phyloP scores from a whole-genome alignment of 768 basidiomycete species.

The Lenzites betulinus region DNA sequence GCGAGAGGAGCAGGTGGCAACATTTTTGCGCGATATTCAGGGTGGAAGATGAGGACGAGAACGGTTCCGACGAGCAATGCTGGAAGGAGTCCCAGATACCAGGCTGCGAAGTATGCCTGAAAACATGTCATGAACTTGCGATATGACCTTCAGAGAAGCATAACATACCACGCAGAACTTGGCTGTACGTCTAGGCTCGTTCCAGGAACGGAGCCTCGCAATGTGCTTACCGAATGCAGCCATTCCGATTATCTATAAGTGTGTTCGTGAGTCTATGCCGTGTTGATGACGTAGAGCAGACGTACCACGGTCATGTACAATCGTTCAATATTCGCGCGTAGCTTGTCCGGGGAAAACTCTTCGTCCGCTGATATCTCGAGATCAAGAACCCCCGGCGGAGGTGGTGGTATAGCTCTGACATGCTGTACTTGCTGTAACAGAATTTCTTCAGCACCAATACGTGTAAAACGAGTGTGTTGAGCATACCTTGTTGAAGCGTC shows the following conservation, averaged over 20 bases:
- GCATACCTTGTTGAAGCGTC: conserved; percentile 45
- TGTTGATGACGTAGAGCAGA: background rate
- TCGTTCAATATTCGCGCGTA: conserved; percentile 42
- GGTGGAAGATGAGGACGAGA: conserved; percentile 40
- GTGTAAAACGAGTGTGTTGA: background rate
- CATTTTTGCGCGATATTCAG: conserved; percentile 34
- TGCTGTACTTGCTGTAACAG: conserved; percentile 40
- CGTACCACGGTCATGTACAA: conserved; percentile 42
- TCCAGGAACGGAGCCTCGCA: conserved; percentile 42
- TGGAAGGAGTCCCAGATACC: conserved; percentile 39
- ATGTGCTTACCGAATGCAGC: conserved; percentile 39
- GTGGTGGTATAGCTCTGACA: conserved; percentile 35
- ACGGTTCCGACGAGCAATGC: conserved; percentile 36
- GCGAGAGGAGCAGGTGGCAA: conserved; percentile 42
- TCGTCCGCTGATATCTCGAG: conserved; percentile 40
- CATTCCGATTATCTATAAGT: conserved; percentile 32
- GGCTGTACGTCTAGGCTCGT: conserved; percentile 38
- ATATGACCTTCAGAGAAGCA: background rate
- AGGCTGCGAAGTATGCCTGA: conserved; percentile 39
- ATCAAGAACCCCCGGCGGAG: conserved; percentile 38
- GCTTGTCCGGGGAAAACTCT: conserved; percentile 46
- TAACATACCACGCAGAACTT: conserved; percentile 32
- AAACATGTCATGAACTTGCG: background rate
- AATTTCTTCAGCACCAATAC: background rate
- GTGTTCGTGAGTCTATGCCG: background rate